phyloP scores from a whole-genome alignment of 2,329 filamentous ascomycete genomes.

The Claviceps humidiphila region DNA sequence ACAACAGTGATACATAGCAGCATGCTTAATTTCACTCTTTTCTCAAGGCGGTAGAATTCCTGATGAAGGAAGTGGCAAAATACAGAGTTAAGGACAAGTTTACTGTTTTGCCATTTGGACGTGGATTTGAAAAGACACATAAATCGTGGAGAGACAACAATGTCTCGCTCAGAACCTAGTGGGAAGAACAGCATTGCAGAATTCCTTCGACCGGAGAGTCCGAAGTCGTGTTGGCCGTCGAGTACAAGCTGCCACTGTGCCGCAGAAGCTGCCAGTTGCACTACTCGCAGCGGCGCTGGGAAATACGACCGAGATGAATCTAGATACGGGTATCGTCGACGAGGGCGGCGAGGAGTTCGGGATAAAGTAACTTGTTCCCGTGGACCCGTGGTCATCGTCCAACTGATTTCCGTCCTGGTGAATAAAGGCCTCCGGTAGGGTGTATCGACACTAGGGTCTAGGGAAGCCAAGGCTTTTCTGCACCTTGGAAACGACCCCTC shows the following conservation, averaged over 20 bases:
- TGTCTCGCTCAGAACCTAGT: no score
- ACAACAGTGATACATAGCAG: no score
- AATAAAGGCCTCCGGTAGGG: conserved; percentile 22
- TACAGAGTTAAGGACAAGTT: no score
- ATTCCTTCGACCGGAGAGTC: no score
- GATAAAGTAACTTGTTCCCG: conserved; percentile 20
- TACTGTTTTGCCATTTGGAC: no score
- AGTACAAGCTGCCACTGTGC: conserved; percentile 26
- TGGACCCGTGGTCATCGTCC: conserved; percentile 23
- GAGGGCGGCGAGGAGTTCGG: conserved; percentile 16
- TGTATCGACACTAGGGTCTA: conserved; percentile 22
- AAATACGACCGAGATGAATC: conserved; percentile 18
- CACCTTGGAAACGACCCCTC: conserved; percentile 20
- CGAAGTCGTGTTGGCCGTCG: neutral
- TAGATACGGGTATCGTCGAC: conserved; percentile 19
- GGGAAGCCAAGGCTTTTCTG: conserved; percentile 21
- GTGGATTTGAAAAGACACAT: no score
- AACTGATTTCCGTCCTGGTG: conserved; percentile 28
- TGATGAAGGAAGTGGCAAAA: no score
- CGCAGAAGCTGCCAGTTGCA: conserved; percentile 18
- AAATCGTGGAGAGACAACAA: no score
- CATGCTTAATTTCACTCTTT: no score
- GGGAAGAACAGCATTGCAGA: no score
- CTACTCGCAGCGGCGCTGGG: conserved; percentile 10
- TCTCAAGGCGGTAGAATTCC: no score